Evolutionary conservation across 805 yeast genomes (phyloP).

Genomic region (Candida peoriensis): DNA sequence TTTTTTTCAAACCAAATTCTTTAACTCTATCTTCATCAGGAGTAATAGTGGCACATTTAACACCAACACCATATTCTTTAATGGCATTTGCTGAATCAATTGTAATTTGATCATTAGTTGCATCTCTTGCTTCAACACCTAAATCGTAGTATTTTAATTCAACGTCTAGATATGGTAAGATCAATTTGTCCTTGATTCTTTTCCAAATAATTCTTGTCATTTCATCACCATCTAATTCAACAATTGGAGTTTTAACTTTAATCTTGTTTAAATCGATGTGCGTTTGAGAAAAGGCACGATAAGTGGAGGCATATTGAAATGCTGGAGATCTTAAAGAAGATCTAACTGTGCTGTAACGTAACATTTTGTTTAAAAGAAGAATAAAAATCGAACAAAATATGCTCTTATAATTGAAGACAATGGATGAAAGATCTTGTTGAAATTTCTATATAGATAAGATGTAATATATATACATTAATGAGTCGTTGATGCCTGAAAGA

Average conservation of each 20-base stretch:
- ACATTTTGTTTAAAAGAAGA: slow-evolving; percentile 7
- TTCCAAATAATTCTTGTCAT: slow-evolving; percentile 86
- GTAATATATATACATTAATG: too few species aligned
- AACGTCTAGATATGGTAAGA: slow-evolving; percentile 64
- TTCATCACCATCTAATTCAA: slow-evolving; percentile 81
- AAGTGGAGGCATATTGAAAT: slow-evolving; percentile 7
- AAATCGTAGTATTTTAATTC: slow-evolving; percentile 75
- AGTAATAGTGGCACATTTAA: slow-evolving; percentile 82
- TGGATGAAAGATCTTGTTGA: too few species aligned
- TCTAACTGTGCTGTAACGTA: slow-evolving; percentile 16
- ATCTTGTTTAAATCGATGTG: slow-evolving; percentile 40
- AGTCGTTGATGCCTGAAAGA: too few species aligned
- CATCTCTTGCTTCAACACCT: slow-evolving; percentile 62
- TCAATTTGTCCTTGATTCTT: slow-evolving; percentile 61
- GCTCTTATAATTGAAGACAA: too few species aligned
- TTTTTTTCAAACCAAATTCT: slow-evolving; percentile 67
- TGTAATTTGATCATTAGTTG: slow-evolving; percentile 70
- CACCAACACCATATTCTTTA: slow-evolving; percentile 69
- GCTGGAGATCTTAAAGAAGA: slow-evolving; percentile 12
- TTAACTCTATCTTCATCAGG: slow-evolving; percentile 78
- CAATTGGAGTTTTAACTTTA: slow-evolving; percentile 67
- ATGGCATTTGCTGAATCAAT: slow-evolving; percentile 75
- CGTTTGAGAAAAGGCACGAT: slow-evolving; percentile 17
- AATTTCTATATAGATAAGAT: too few species aligned
- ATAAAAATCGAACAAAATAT: too few species aligned